Evolutionary conservation across 768 basidiomycete species (phyloP).

Genomic region (Termitomyces sp.): DNA sequence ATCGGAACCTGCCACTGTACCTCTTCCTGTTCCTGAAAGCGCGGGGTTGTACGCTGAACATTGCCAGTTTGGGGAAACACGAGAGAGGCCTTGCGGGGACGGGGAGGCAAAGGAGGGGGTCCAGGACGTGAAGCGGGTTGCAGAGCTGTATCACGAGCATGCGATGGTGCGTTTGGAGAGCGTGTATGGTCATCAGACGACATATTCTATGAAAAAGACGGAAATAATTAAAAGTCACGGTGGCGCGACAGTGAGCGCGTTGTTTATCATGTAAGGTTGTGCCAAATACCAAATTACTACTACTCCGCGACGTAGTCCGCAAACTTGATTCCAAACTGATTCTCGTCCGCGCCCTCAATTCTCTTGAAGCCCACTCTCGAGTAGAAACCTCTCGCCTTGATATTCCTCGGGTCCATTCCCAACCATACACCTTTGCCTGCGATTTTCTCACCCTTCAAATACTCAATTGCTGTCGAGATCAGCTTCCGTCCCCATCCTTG

Average conservation of each 20-base stretch:
- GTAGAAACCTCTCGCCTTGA: conserved; percentile 57
- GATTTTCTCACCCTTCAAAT: conserved; percentile 38
- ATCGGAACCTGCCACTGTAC: conserved; percentile 24
- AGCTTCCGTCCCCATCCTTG: conserved; percentile 68
- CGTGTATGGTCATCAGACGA: conserved; percentile 1
- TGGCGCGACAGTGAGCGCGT: conserved; percentile 2
- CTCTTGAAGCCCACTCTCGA: conserved; percentile 51
- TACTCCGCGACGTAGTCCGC: conserved; percentile 22
- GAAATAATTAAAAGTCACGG: neutral
- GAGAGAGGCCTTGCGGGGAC: neutral
- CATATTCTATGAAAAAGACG: neutral
- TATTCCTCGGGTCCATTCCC: conserved; percentile 61
- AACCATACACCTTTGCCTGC: conserved; percentile 57
- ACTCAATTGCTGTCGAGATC: conserved; percentile 46
- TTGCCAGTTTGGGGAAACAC: neutral
- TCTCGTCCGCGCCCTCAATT: conserved; percentile 46
- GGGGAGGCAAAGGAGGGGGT: neutral
- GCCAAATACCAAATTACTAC: conserved; percentile 6
- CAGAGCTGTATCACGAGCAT: neutral
- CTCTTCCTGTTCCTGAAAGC: conserved; percentile 6
- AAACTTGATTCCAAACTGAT: conserved; percentile 52
- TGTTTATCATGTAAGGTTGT: conserved; percentile 4
- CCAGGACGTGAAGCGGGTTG: neutral
- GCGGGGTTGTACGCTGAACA: conserved; percentile 9
- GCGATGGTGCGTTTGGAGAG: neutral